Percentiles rank a stretch among this genome's conserved stretches.
Evolutionary conservation across 257 asterid genomes (phyloP).

Genomic region (Oldenlandia corymbosa): DNA sequence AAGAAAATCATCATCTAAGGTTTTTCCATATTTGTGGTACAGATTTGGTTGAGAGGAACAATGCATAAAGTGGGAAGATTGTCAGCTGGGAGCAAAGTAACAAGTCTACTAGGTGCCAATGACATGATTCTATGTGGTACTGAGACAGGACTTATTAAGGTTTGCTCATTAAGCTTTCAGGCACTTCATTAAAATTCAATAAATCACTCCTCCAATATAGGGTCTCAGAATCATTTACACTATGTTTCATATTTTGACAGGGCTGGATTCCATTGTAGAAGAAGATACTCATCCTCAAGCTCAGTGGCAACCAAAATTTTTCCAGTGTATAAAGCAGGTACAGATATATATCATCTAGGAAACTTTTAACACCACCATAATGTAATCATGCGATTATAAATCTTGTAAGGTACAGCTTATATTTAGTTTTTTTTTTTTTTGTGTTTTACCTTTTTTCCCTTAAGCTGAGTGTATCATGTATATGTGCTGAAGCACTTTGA

Average conservation of each 20-base stretch:
- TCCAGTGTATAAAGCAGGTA: constrained; percentile 16
- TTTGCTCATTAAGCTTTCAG: constrained; percentile 16
- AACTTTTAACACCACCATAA: neutral
- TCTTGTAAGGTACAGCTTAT: neutral
- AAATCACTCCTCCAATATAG: neutral
- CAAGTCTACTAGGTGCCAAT: constrained; percentile 79
- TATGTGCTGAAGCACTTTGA: too few species aligned
- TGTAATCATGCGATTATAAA: neutral
- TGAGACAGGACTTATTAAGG: constrained; percentile 84
- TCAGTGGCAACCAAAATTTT: neutral
- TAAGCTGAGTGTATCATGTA: too few species aligned
- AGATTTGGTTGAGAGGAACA: constrained; percentile 89
- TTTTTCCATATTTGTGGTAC: neutral
- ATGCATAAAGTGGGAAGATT: constrained; percentile 85
- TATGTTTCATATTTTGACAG: constrained; percentile 25
- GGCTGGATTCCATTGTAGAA: constrained; percentile 93
- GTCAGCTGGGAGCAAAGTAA: constrained; percentile 90
- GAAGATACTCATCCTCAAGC: constrained; percentile 7
- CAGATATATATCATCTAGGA: neutral
- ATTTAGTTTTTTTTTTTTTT: neutral
- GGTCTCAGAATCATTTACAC: neutral
- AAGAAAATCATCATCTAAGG: neutral
- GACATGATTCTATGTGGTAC: constrained; percentile 93
- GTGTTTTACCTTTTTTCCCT: too few species aligned
- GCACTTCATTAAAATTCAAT: neutral